Conservation (phyloP, 208 protist species). For the Crithidia bombi region DNA sequence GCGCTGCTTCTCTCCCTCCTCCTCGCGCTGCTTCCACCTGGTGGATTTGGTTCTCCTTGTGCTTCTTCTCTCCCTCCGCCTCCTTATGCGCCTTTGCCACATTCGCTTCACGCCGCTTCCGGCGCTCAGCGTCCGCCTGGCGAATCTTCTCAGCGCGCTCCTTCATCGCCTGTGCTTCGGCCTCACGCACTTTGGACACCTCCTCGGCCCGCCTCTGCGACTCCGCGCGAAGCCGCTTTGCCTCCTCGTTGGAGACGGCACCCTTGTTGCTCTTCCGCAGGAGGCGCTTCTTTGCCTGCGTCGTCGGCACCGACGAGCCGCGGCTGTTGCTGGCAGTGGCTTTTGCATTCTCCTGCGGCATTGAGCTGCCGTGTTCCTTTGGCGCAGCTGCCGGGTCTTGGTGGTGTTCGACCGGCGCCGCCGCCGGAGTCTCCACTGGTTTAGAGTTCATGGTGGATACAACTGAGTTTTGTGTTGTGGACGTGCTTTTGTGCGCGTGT, state of each 20-base stretch:
- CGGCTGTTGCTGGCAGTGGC: background rate
- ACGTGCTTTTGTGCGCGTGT: background rate
- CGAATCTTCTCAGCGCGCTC: slow-evolving; percentile 36
- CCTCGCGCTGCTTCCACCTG: slow-evolving; percentile 33
- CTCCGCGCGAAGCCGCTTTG: slow-evolving; percentile 27
- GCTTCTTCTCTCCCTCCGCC: slow-evolving; percentile 24
- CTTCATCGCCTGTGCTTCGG: slow-evolving; percentile 23
- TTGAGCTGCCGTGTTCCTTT: background rate
- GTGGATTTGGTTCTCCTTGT: slow-evolving; percentile 13
- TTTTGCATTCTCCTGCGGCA: too few relatives aligned
- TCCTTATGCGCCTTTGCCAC: slow-evolving; percentile 21
- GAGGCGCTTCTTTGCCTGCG: slow-evolving; percentile 37
- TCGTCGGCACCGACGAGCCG: background rate
- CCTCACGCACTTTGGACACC: slow-evolving; percentile 30
- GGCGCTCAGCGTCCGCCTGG: slow-evolving; percentile 31
- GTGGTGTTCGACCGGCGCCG: slow-evolving; percentile 3
- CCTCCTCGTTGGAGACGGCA: slow-evolving; percentile 8
- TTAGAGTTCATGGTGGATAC: slow-evolving; percentile 7
- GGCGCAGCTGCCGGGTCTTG: slow-evolving; percentile 1
- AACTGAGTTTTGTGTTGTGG: background rate
- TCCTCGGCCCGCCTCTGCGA: slow-evolving; percentile 30
- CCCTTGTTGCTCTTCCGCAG: slow-evolving; percentile 39
- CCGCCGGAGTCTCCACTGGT: slow-evolving; percentile 5
- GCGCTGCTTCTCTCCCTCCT: slow-evolving; percentile 45
- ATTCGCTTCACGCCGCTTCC: slow-evolving; percentile 34